Evolutionary conservation across 495 filamentous ascomycete genomes (phyloP).

Genomic region (Coniosporium apollinis): DNA sequence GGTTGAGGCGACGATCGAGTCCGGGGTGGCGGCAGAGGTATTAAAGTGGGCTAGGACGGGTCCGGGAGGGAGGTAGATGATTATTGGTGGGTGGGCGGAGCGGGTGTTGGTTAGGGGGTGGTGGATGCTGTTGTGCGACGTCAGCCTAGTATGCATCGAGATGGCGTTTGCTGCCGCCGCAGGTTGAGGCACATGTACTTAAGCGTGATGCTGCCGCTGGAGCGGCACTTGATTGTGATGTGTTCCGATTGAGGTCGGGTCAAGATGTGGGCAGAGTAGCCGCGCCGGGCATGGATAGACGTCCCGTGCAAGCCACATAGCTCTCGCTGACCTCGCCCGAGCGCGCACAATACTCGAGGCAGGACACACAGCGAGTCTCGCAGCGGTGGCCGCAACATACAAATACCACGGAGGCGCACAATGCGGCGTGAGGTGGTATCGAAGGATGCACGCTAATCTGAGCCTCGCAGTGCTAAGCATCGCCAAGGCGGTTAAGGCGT

Average conservation of each 20-base stretch:
- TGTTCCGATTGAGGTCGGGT: conserved; percentile 2
- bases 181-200: conserved; percentile 12
- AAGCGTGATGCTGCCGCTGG: conserved; percentile 18
- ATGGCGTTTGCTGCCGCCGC: neutral
- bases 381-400: too few species aligned
- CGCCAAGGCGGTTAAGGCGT: too few species aligned
- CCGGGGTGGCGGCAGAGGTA: conserved; percentile 3
- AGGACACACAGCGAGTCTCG: too few species aligned
- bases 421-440: too few species aligned
- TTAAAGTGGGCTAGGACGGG: conserved; percentile 4
- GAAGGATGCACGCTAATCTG: too few species aligned
- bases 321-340: too few species aligned
- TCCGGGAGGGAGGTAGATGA: conserved; percentile 23
- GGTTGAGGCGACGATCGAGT: conserved; percentile 5
- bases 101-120: neutral
- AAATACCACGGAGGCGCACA: too few species aligned
- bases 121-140: conserved; percentile 9
- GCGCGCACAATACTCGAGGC: too few species aligned
- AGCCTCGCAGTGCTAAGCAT: too few species aligned
- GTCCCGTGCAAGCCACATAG: too few species aligned
- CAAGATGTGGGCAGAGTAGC: neutral
- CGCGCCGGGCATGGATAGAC: neutral
- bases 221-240: conserved; percentile 15
- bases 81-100: conserved; percentile 11
- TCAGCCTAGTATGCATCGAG: neutral